Percentiles rank a stretch among this genome's conserved stretches.
Evolutionary conservation across 495 filamentous ascomycete genomes (phyloP).

Genomic region (Parachaetomium inaequale): DNA sequence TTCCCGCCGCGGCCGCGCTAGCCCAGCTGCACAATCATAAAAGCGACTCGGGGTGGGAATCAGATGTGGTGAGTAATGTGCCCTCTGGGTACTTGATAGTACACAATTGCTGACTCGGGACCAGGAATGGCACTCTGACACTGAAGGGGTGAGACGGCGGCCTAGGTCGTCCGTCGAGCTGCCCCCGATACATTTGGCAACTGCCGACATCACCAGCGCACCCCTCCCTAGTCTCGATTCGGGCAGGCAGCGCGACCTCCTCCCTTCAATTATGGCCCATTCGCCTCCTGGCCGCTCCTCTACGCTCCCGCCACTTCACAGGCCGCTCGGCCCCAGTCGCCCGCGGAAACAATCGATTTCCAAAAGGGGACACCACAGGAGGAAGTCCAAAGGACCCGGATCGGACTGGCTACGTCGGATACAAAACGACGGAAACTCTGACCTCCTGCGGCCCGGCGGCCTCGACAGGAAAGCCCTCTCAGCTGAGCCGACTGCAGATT

Average conservation of each 20-base stretch:
- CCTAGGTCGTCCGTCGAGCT: conserved; percentile 65
- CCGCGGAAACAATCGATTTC: conserved; percentile 82
- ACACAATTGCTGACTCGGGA: neutral
- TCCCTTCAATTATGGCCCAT: conserved; percentile 74
- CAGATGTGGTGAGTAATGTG: conserved; percentile 63
- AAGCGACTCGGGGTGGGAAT: conserved; percentile 77
- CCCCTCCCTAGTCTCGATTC: conserved; percentile 60
- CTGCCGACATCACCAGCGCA: conserved; percentile 64
- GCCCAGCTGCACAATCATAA: conserved; percentile 80
- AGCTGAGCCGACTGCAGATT: conserved; percentile 72
- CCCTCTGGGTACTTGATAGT: neutral
- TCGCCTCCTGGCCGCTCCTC: conserved; percentile 85
- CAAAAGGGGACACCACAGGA: conserved; percentile 72
- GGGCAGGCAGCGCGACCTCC: conserved; percentile 61
- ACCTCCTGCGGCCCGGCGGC: conserved; percentile 61
- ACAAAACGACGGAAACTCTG: conserved; percentile 40
- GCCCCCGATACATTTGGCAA: conserved; percentile 61
- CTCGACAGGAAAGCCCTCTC: conserved; percentile 78
- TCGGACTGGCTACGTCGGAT: conserved; percentile 49
- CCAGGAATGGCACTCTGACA: conserved; percentile 71
- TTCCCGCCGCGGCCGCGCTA: conserved; percentile 76
- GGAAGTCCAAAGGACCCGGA: conserved; percentile 60
- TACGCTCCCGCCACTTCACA: conserved; percentile 76
- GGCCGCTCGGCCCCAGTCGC: conserved; percentile 56
- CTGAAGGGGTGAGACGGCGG: conserved; percentile 54